Percentiles rank a stretch among this genome's conserved stretches.
phyloP scores from a whole-genome alignment of 371 early-diverging fungal genomes.

The Mortierella sp. region DNA sequence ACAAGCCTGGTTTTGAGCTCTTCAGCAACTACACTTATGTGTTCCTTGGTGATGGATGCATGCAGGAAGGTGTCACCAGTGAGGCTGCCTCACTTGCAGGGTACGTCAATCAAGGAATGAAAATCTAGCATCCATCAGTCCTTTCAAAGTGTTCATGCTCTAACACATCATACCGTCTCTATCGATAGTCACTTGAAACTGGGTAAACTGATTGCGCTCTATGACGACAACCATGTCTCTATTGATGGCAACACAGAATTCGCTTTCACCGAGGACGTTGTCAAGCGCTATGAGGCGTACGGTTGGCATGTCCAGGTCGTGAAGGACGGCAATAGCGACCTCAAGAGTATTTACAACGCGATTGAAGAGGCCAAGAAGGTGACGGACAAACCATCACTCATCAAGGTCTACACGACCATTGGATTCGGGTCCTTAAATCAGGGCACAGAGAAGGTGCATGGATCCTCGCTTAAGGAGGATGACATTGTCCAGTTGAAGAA shows the following conservation, averaged over 20 bases:
- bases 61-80: slow-evolving; percentile 98
- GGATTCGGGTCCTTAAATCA: slow-evolving; percentile 90
- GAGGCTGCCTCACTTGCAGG: slow-evolving; percentile 99
- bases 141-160: neutral
- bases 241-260: slow-evolving; percentile 95
- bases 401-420: slow-evolving; percentile 87
- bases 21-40: slow-evolving; percentile 90
- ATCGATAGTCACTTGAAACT: slow-evolving; percentile 88
- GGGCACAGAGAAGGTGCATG: slow-evolving; percentile 93
- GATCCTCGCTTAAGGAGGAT: slow-evolving; percentile 90
- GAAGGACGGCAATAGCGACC: slow-evolving; percentile 87
- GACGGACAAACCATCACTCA: slow-evolving; percentile 88
- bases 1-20: slow-evolving; percentile 84
- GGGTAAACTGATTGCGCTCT: slow-evolving; percentile 96
- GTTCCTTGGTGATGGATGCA: slow-evolving; percentile 98
- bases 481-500: slow-evolving; percentile 90
- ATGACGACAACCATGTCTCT: slow-evolving; percentile 97
- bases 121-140: neutral
- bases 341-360: slow-evolving; percentile 77
- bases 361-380: slow-evolving; percentile 85
- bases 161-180: neutral
- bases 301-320: slow-evolving; percentile 93
- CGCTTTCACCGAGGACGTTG: slow-evolving; percentile 95
- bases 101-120: slow-evolving; percentile 55
- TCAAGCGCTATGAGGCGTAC: slow-evolving; percentile 90